These are phyloP conservation scores for Pythium vanterpoolii DNA, from an alignment of 352 stramenopile genomes.

Conservation along the genomic window DNA sequence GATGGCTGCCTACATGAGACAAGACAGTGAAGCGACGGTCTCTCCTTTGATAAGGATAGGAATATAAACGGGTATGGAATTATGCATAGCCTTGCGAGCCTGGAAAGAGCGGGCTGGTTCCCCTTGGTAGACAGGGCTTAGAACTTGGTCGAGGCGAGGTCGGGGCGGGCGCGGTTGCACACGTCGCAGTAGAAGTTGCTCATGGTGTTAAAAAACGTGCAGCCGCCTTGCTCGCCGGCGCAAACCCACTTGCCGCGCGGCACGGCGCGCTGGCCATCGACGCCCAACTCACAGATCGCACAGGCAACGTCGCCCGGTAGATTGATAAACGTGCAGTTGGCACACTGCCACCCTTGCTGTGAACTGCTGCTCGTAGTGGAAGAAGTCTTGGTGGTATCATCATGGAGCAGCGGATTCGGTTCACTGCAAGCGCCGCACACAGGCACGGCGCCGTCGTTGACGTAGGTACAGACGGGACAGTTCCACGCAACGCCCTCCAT, in stretches of 20 bases:
- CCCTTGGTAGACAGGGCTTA: too few species aligned
- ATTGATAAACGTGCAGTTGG: slow-evolving; percentile 88
- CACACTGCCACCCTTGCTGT: slow-evolving; percentile 70
- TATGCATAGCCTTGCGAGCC: too few species aligned
- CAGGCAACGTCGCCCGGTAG: slow-evolving; percentile 65
- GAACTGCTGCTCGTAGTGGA: too few species aligned
- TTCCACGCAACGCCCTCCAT: slow-evolving; percentile 38
- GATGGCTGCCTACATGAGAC: too few species aligned
- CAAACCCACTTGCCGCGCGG: slow-evolving; percentile 85
- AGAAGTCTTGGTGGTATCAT: slow-evolving; percentile 14
- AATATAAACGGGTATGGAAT: too few species aligned
- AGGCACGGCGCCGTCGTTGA: slow-evolving; percentile 44
- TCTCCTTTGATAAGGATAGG: too few species aligned
- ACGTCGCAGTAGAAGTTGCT: slow-evolving; percentile 88
- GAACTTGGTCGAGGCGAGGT: slow-evolving; percentile 71
- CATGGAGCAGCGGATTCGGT: slow-evolving; percentile 42
- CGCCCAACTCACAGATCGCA: slow-evolving; percentile 80
- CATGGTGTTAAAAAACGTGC: slow-evolving; percentile 85
- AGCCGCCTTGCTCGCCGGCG: slow-evolving; percentile 76
- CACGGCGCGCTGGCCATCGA: slow-evolving; percentile 72
- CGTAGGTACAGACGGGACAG: slow-evolving; percentile 77
- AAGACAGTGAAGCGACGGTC: too few species aligned
- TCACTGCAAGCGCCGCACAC: slow-evolving; percentile 63
- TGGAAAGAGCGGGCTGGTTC: too few species aligned
- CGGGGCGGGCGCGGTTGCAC: slow-evolving; percentile 79